Conservation (phyloP, 495 filamentous ascomycete genomes). For the Neurospora tetrasperma region DNA sequence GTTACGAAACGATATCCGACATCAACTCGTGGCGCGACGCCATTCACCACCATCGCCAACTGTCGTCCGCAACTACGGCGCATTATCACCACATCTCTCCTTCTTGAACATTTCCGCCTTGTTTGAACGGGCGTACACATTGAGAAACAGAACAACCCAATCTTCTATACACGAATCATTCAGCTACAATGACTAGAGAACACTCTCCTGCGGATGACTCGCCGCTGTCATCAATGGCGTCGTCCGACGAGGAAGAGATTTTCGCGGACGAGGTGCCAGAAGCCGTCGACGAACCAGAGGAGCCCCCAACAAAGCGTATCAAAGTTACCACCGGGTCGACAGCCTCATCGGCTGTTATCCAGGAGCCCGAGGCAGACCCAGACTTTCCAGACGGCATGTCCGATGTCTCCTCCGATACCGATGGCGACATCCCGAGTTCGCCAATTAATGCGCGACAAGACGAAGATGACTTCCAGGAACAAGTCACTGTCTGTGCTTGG, state of each 20-base stretch:
- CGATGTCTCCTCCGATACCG: constrained; percentile 79
- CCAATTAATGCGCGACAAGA: constrained; percentile 53
- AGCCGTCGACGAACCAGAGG: constrained; percentile 21
- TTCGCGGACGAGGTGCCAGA: constrained; percentile 34
- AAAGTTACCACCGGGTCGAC: constrained; percentile 35
- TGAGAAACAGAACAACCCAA: not conserved
- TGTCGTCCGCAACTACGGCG: not conserved
- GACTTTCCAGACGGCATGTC: constrained; percentile 33
- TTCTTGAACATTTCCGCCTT: not conserved
- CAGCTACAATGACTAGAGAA: constrained; percentile 17
- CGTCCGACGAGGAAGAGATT: constrained; percentile 38
- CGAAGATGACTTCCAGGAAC: constrained; percentile 77
- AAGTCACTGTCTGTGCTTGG: constrained; percentile 85
- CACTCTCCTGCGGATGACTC: constrained; percentile 27
- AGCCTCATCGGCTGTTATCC: constrained; percentile 35
- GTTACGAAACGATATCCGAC: not conserved
- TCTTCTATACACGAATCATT: not conserved
- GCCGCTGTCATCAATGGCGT: constrained; percentile 32
- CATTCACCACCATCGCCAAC: not conserved
- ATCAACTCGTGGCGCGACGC: not conserved
- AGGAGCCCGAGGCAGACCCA: constrained; percentile 29
- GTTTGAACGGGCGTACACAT: not conserved
- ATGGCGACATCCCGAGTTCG: constrained; percentile 68
- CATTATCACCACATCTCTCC: not conserved
- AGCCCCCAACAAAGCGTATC: constrained; percentile 41